Base-by-base conservation (phyloP, 2,329 filamentous ascomycete species). In the Paraphoma sp. region DNA sequence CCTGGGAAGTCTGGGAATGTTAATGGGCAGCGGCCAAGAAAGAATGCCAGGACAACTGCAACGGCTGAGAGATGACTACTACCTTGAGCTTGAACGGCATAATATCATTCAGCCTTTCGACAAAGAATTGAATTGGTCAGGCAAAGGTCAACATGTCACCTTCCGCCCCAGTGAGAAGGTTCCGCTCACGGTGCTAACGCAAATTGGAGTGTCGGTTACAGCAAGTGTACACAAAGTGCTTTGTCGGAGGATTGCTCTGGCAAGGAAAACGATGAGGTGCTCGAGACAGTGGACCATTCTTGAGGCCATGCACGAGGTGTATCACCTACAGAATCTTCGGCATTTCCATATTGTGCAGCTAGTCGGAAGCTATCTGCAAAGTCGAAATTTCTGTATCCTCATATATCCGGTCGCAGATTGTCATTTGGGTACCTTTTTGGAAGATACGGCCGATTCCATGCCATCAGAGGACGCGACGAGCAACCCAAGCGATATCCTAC, bases 111-210 rank as follows among this genome's bases (percentile, higher is more conserved):
- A 48, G 28, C 50, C 55, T 10, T 54, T 48, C n/a, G 49, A 63
- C 3, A 50, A 52, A n/a, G 62, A 64, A 28, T 29, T 62, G 6
- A 64, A 68, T 23, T 70, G 65, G 65, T 70, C 67, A 8, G 64
- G 65, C 0, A 60, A 55, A 42, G 67, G 65, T 2, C 65, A 70
- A 33, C 64, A 69, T 43, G 61, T 67, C 3, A 58, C 53, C 1
- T 70, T 59, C 42, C 6, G 33, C 3, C 23, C 48, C 1, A 31
- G 44, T 4, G 64, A 69, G 14, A 12, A 33, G 7, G 31, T 33
- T 12, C 65, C 64, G 1, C 44, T 70, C 0, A 16, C 40, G 3
- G 14, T 52, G 2, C 8, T 59, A 18, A 43, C 45, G 1, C 33
- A 42, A 28, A 33, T 68, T 8, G 62, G 62, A 2, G 44, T 41